Evolutionary conservation across 176 grass and related monocot genomes (phyloP).

Genomic region (Bothriochloa decipiens): DNA sequence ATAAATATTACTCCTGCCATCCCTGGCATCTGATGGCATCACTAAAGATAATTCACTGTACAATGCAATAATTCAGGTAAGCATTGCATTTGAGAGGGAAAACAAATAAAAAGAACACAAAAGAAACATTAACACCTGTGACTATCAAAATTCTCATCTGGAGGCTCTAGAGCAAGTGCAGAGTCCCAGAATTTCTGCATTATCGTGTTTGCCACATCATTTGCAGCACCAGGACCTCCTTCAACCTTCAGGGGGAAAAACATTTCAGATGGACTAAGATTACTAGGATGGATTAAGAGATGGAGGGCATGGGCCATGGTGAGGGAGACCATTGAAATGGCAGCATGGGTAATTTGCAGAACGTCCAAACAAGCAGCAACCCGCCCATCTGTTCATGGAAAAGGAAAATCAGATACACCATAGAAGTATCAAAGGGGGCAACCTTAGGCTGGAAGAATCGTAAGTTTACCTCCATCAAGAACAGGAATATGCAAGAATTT

Average conservation of each 20-base stretch:
- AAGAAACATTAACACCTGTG: conserved; percentile 57
- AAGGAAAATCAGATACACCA: conserved; percentile 33
- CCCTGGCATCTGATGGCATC: conserved; percentile 70
- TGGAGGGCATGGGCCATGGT: neutral
- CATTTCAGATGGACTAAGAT: conserved; percentile 21
- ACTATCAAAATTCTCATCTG: conserved; percentile 73
- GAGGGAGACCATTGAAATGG: conserved; percentile 81
- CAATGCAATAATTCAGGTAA: conserved; percentile 35
- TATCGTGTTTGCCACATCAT: conserved; percentile 82
- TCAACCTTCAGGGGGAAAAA: conserved; percentile 58
- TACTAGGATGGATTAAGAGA: neutral
- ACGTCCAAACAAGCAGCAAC: conserved; percentile 96
- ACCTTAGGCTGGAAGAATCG: conserved; percentile 8
- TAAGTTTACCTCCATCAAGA: conserved; percentile 72
- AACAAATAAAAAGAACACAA: neutral
- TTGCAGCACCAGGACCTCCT: conserved; percentile 67
- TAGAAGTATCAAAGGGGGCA: conserved; percentile 14
- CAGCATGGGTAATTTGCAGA: conserved; percentile 93
- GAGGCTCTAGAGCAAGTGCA: conserved; percentile 79
- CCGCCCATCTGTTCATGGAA: conserved; percentile 56
- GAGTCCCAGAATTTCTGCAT: conserved; percentile 98
- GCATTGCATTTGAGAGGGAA: neutral
- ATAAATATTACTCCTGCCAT: conserved; percentile 58
- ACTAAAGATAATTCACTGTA: conserved; percentile 74
- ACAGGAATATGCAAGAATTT: conserved; percentile 99